Evolutionary conservation across 352 stramenopile genomes (phyloP).

Genomic region (Pseudoperonospora humuli): DNA sequence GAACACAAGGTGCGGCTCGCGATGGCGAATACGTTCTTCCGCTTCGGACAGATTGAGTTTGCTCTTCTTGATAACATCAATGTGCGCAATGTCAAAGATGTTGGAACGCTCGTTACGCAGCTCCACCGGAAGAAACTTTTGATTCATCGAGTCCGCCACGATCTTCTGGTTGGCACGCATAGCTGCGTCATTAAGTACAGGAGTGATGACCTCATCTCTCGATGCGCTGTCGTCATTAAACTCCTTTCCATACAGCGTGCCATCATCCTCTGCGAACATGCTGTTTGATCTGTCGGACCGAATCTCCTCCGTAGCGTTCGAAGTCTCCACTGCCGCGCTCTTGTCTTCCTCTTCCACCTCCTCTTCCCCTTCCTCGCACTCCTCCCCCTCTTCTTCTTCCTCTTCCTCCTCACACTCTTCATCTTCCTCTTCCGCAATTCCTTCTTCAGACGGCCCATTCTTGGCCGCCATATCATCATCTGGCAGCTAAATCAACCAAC

Average conservation of each 20-base stretch:
- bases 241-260: slow-evolving; percentile 77
- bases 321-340: slow-evolving; percentile 4
- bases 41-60: slow-evolving; percentile 73
- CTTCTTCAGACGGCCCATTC: slow-evolving; percentile 16
- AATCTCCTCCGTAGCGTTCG: slow-evolving; percentile 24
- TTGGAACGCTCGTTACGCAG: slow-evolving; percentile 46
- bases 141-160: slow-evolving; percentile 74
- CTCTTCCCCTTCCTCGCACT: slow-evolving; percentile 23
- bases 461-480: slow-evolving; percentile 29
- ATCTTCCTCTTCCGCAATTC: slow-evolving; percentile 28
- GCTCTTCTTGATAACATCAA: slow-evolving; percentile 77
- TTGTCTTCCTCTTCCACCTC: slow-evolving; percentile 20
- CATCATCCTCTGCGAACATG: slow-evolving; percentile 65
- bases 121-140: slow-evolving; percentile 68
- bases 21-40: slow-evolving; percentile 76
- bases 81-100: slow-evolving; percentile 64
- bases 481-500: slow-evolving; percentile 28
- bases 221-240: slow-evolving; percentile 49
- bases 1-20: slow-evolving; percentile 77
- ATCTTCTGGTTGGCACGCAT: slow-evolving; percentile 66
- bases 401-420: slow-evolving; percentile 50
- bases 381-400: slow-evolving; percentile 42
- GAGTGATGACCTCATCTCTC: slow-evolving; percentile 44
- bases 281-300: slow-evolving; percentile 58
- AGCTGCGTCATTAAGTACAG: slow-evolving; percentile 44